A percentile compares a stretch with the other conserved stretches of the same genome.
Evolutionary conservation across 306 rosid genomes (phyloP).

Genomic region (Cucurbita pepo): DNA sequence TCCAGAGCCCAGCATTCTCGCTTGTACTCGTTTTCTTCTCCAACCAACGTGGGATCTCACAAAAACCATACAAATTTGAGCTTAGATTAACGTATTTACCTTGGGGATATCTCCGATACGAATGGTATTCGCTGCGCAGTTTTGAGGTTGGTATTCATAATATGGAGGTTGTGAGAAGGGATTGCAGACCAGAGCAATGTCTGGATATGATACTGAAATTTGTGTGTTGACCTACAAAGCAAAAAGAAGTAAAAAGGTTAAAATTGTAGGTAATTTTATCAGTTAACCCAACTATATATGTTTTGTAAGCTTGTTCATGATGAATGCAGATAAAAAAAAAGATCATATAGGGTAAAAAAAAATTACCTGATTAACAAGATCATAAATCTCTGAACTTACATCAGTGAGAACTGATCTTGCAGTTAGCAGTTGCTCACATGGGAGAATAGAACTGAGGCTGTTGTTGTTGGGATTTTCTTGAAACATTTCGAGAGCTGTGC

Average conservation of each 20-base stretch:
- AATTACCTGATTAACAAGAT: constrained; percentile 36
- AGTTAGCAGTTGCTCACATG: constrained; percentile 40
- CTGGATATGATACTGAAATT: constrained; percentile 19
- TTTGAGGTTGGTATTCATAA: constrained; percentile 33
- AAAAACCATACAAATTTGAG: too few relatives aligned
- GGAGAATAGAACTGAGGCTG: constrained; percentile 48
- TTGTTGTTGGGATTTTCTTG: constrained; percentile 43
- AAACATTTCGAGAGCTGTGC: constrained; percentile 46
- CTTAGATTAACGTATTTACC: constrained; percentile 12
- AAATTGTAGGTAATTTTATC: not conserved
- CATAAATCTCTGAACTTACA: constrained; percentile 29
- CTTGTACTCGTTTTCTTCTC: too few relatives aligned
- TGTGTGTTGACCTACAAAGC: constrained; percentile 35
- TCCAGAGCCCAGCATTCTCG: too few relatives aligned
- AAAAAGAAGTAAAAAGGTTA: not conserved
- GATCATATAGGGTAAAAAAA: not conserved
- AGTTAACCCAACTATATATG: not conserved
- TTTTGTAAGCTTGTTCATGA: not conserved
- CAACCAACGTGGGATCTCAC: too few relatives aligned
- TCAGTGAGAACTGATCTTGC: constrained; percentile 30
- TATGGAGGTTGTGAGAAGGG: constrained; percentile 65
- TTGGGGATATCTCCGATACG: constrained; percentile 52
- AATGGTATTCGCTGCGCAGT: constrained; percentile 29
- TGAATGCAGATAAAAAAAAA: not conserved
- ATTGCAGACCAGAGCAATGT: constrained; percentile 29